Conservation (phyloP, 2,329 filamentous ascomycete genomes). For the Nigrospora sphaerica region DNA sequence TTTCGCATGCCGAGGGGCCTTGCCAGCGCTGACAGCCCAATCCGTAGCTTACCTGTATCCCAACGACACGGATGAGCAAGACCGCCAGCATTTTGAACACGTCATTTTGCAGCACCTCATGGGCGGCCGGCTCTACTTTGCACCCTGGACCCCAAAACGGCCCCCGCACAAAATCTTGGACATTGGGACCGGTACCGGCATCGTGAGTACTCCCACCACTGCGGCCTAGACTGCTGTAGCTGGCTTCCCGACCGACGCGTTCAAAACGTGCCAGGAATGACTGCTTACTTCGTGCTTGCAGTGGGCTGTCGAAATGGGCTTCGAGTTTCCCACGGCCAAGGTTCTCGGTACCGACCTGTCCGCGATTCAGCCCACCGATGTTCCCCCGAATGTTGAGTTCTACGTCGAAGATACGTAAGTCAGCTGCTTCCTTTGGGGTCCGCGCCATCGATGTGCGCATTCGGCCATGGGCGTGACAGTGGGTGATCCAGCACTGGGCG, state of each 20-base stretch:
- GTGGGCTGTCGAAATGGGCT: conserved; percentile 63
- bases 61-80: conserved; percentile 34
- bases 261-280: too few relatives aligned
- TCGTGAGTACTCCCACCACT: conserved; percentile 12
- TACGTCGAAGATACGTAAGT: conserved; percentile 58
- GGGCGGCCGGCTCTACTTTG: conserved; percentile 32
- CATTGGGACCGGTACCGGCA: conserved; percentile 38
- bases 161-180: conserved; percentile 30
- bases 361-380: conserved; percentile 57
- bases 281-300: too few relatives aligned
- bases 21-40: neutral
- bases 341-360: conserved; percentile 61
- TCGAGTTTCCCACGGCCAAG: conserved; percentile 49
- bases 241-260: too few relatives aligned
- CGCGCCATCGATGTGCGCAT: too few relatives aligned
- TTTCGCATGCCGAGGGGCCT: too few relatives aligned
- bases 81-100: conserved; percentile 32
- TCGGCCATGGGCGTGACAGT: too few relatives aligned
- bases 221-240: too few relatives aligned
- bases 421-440: conserved; percentile 18
- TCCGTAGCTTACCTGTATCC: conserved; percentile 36
- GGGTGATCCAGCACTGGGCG: too few relatives aligned
- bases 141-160: conserved; percentile 27
- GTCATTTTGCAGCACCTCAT: conserved; percentile 22
- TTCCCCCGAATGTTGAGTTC: conserved; percentile 69